These are phyloP conservation scores for Ichthyophthirius multifiliis DNA, from an alignment of 169 alveolate species.

Conservation along the genomic window DNA sequence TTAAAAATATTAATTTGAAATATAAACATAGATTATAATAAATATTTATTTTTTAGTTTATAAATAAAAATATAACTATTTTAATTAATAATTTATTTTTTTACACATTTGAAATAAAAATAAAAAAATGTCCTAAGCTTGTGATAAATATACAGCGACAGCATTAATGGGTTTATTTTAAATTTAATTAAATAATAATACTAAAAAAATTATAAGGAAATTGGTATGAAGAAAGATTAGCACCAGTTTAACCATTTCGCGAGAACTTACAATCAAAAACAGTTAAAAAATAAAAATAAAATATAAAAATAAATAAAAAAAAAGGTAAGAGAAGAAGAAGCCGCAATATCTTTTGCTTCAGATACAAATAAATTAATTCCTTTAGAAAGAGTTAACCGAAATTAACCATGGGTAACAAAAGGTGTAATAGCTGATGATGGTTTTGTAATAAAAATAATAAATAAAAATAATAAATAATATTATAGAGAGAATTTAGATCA, in stretches of 20 bases:
- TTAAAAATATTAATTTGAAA: too few species aligned
- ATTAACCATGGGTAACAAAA: conserved; percentile 36
- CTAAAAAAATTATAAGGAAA: conserved; percentile 2
- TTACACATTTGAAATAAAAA: neutral
- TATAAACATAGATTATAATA: too few species aligned
- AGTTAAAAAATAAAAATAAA: neutral
- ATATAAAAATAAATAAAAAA: neutral
- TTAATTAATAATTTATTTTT: neutral
- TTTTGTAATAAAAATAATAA: conserved; percentile 12
- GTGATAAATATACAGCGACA: neutral
- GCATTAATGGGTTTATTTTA: neutral
- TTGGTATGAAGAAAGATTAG: conserved; percentile 51
- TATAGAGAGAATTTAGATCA: conserved; percentile 40
- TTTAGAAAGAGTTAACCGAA: conserved; percentile 35
- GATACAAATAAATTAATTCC: conserved; percentile 38
- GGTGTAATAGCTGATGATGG: conserved; percentile 46
- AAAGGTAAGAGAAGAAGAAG: conserved; percentile 37
- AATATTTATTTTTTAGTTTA: too few species aligned
- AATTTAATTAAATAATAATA: neutral
- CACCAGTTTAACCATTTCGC: conserved; percentile 33
- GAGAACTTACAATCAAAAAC: conserved; percentile 23
- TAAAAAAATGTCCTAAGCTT: conserved; percentile 16
- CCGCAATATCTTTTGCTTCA: conserved; percentile 34
- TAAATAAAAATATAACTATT: too few species aligned
- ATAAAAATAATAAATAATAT: neutral